A percentile compares a stretch with the other conserved stretches of the same genome.
Evolutionary conservation across 345 rosid species (phyloP).

Genomic region (Acer negundo): DNA sequence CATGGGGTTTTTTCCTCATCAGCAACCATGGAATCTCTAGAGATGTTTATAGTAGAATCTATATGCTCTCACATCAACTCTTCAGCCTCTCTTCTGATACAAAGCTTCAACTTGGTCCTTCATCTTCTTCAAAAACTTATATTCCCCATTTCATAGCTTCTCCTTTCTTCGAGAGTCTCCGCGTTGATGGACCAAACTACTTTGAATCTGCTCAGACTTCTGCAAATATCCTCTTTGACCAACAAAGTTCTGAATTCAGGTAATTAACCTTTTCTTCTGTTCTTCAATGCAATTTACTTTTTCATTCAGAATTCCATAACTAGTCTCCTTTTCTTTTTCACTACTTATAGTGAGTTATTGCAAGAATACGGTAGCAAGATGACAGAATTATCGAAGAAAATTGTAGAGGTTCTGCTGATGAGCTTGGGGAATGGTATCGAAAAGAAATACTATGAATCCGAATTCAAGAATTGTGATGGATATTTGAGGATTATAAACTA

Average conservation of each 20-base stretch:
- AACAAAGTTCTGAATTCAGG: conserved; percentile 35
- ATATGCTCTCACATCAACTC: conserved; percentile 23
- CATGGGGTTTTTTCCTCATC: conserved; percentile 48
- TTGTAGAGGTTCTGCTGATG: conserved; percentile 27
- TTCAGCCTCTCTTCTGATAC: conserved; percentile 33
- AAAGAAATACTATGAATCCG: conserved; percentile 28
- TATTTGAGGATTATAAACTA: conserved; percentile 44
- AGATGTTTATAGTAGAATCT: conserved; percentile 30
- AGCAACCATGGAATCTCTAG: conserved; percentile 41
- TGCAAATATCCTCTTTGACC: conserved; percentile 17
- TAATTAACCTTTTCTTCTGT: neutral
- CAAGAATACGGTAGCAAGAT: conserved; percentile 39
- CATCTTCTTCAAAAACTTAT: conserved; percentile 31
- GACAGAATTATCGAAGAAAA: conserved; percentile 34
- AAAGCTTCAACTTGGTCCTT: conserved; percentile 40
- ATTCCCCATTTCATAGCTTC: conserved; percentile 50
- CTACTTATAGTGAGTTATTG: conserved; percentile 18
- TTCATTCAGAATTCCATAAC: neutral
- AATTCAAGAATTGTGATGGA: conserved; percentile 42
- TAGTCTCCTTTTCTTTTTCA: neutral
- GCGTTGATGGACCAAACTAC: conserved; percentile 39
- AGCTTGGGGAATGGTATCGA: conserved; percentile 30
- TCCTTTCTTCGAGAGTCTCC: conserved; percentile 44
- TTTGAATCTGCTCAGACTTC: conserved; percentile 39
- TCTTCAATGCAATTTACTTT: neutral